Evolutionary conservation across 768 basidiomycete genomes (phyloP).

Genomic region (Lentinula edodes): DNA sequence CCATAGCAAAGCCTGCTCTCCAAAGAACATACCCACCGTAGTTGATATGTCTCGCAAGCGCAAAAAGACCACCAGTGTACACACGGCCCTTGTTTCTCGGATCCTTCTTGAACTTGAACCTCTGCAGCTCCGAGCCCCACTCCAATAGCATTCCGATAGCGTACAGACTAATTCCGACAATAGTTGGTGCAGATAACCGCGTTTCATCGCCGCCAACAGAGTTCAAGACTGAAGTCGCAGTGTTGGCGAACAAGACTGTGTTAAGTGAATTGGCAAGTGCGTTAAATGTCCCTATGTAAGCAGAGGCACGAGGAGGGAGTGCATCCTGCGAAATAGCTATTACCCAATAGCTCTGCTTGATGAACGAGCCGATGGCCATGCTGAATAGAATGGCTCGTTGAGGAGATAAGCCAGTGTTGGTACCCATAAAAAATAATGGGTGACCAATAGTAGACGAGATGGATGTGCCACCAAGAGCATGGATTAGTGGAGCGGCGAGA

Average conservation of each 20-base stretch:
- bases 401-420: neutral
- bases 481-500: neutral
- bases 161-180: neutral
- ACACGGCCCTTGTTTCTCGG: constrained; percentile 12
- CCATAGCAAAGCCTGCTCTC: constrained; percentile 16
- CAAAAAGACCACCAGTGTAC: constrained; percentile 17
- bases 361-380: constrained; percentile 1
- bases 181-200: neutral
- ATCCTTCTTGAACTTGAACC: constrained; percentile 2
- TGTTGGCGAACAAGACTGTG: neutral
- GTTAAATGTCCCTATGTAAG: neutral
- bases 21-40: constrained; percentile 19
- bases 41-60: constrained; percentile 19
- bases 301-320: neutral
- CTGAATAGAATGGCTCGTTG: constrained; percentile 1
- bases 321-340: neutral
- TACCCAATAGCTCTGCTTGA: constrained; percentile 2
- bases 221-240: neutral
- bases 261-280: neutral
- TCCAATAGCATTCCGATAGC: neutral
- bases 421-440: neutral
- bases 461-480: neutral
- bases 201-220: neutral
- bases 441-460: neutral
- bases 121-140: constrained; percentile 4